Base-by-base conservation (phyloP, 345 rosid species). In the Citrus medica region DNA sequence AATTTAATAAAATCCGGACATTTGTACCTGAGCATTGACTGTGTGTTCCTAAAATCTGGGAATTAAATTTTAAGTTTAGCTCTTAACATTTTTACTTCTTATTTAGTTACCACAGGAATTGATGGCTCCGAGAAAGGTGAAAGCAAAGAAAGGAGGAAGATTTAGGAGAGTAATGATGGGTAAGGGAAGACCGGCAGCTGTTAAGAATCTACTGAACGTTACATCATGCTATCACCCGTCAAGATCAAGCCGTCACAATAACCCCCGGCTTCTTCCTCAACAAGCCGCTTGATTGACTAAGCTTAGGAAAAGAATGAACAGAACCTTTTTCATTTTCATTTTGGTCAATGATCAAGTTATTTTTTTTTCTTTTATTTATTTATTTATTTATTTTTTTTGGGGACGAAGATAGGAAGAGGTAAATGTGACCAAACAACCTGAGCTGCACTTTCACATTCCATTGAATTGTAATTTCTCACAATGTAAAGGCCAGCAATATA, bases 161-260 rank as follows among this genome's bases (percentile, higher is more conserved):
- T 67, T 78, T 32, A 75, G 79, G 63, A 84, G 66, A 63, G 83
- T 59, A 2, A 60, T 78, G 51, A 10, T 42, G 67, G 17, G 17
- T 8, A 82, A 62, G 73, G 76, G 81, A 78, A 55, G 62, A 37
- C 7, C 83, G 60, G 70, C 58, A 1, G 72, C 75, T n/a, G 79
- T 74, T 30, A 87, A 58, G 77, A 67, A 75, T 69, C 73, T 83
- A 64, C 61, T 83, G 42, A 77, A 72, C 9, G 82, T 84, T 0
- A 76, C 42, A 24, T 81, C 86, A 53, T 87, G 87, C 79, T 87
- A 79, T 28, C 64, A 67, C 48, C 77, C 83, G 22, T 28, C 69
- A 13, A 64, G 80, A 76, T 22, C 81, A 7, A 64, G 79, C 51
- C 74, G 60, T 21, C 77, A 56, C 1, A 58, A 73, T 30, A 59